Base-by-base conservation (phyloP, 2,329 filamentous ascomycete species). In the Coniochaeta ligniaria region DNA sequence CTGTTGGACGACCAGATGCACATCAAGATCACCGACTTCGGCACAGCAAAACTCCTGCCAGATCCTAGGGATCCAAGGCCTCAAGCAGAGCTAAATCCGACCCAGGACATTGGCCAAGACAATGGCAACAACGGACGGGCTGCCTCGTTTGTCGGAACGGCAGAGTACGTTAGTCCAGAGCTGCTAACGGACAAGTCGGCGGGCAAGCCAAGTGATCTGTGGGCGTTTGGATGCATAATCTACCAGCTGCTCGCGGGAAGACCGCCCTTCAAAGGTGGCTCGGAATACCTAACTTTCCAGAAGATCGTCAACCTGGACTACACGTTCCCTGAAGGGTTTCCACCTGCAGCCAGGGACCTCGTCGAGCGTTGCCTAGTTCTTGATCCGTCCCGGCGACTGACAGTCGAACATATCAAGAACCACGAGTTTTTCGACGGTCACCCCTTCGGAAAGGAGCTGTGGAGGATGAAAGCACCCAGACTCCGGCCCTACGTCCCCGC, bases 1-100 rank as follows among this genome's bases (percentile, higher is more conserved):
- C 83, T 99, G 7, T 80, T 99, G 41, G 95, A 99, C 73, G 90
- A 93, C 65, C 89, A 96, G 70, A 96, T 97, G 90, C 92, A 98
- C 69, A 88, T 98, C 75, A 99, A 99, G 73, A 97, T 99, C 65
- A 99, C 95, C 8, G 95, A 99, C 75, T 99, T 99, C 71, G 95
- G 95, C 47, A 99, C 95, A 0, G 95, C 95, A n/a, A 98, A 97
- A 73, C 85, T 99, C 63, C 79, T 99, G 54, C 87, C 88, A 58
- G 80, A 82, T 65, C 81, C 78, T 66, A 76, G 76, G 73, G 74
- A 74, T 69, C 74, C 74, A 16, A 75, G 80, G 71, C 70, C 80
- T 60, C 74, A 76, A 2, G 75, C 77, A 16, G 67, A 75, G 5
- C 72, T 74, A 0, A 65, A 72, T 58, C 73, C 71, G 60, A 78